These are phyloP conservation scores for Poa annua DNA, from an alignment of 176 grass and related monocot genomes.

Conservation along the genomic window DNA sequence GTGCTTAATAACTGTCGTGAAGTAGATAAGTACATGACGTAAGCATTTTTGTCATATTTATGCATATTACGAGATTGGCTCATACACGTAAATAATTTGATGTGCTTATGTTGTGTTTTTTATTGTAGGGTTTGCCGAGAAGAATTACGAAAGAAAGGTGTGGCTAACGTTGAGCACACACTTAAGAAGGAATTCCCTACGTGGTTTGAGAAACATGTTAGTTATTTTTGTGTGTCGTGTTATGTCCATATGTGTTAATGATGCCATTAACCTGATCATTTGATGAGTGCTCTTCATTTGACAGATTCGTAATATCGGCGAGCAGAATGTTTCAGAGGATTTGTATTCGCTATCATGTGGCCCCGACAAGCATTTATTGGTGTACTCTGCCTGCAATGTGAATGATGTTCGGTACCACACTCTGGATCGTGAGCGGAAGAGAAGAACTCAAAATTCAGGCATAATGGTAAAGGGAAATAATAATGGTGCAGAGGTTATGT, in stretches of 20 bases:
- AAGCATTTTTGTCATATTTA: not conserved
- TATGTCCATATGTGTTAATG: not conserved
- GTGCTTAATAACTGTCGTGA: no score
- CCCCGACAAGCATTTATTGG: not conserved
- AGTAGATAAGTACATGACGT: not conserved
- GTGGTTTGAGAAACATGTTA: not conserved
- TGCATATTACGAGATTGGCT: not conserved
- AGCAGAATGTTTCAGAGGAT: not conserved
- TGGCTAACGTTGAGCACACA: not conserved
- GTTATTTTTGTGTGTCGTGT: not conserved
- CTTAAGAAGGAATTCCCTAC: conserved; percentile 1
- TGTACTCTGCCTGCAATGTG: not conserved
- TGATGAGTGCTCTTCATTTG: not conserved
- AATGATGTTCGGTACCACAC: conserved; percentile 17
- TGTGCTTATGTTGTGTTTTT: not conserved
- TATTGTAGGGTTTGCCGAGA: not conserved
- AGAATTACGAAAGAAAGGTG: not conserved
- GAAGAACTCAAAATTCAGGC: conserved; percentile 15
- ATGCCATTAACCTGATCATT: not conserved
- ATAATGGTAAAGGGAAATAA: not conserved
- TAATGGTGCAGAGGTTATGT: not conserved
- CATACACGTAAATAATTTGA: not conserved
- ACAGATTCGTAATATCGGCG: not conserved
- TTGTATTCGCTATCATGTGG: conserved; percentile 4
- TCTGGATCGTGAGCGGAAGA: not conserved